Evolutionary conservation across 2,329 filamentous ascomycete genomes (phyloP).

Genomic region (Neodidymelliopsis sp.): DNA sequence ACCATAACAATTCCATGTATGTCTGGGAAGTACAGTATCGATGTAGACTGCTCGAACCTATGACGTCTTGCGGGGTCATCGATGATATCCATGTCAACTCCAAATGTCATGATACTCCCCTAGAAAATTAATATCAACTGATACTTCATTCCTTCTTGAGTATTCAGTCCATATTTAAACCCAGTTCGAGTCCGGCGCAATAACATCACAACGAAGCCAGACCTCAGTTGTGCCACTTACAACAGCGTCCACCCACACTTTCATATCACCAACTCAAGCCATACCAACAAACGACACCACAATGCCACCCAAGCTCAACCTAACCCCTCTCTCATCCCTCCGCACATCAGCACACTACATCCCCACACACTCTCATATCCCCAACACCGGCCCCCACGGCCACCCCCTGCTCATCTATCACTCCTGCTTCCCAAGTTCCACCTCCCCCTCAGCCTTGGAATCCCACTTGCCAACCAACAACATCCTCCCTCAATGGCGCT

Average conservation of each 20-base stretch:
- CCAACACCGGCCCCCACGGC: slow-evolving; percentile 70
- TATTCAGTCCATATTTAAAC: too few relatives aligned
- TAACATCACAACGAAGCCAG: too few relatives aligned
- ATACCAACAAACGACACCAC: neutral
- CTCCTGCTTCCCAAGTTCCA: slow-evolving; percentile 58
- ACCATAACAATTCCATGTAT: too few relatives aligned
- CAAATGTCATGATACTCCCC: neutral
- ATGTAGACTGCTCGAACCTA: neutral
- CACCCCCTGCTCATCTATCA: slow-evolving; percentile 74
- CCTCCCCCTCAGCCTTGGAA: slow-evolving; percentile 62
- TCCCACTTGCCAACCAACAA: slow-evolving; percentile 61
- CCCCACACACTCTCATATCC: slow-evolving; percentile 62
- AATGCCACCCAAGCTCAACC: slow-evolving; percentile 27
- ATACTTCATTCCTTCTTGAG: too few relatives aligned
- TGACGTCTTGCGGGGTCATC: slow-evolving; percentile 24
- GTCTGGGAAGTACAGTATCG: neutral
- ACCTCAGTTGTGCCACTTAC: too few relatives aligned
- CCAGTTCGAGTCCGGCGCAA: too few relatives aligned
- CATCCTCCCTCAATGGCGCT: slow-evolving; percentile 70
- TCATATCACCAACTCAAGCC: neutral
- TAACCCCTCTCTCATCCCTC: slow-evolving; percentile 60
- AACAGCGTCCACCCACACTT: neutral
- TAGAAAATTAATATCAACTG: neutral
- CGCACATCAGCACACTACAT: slow-evolving; percentile 67
- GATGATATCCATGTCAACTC: neutral